Conservation (phyloP, 2,329 filamentous ascomycete genomes). For the Fusarium sp. region DNA sequence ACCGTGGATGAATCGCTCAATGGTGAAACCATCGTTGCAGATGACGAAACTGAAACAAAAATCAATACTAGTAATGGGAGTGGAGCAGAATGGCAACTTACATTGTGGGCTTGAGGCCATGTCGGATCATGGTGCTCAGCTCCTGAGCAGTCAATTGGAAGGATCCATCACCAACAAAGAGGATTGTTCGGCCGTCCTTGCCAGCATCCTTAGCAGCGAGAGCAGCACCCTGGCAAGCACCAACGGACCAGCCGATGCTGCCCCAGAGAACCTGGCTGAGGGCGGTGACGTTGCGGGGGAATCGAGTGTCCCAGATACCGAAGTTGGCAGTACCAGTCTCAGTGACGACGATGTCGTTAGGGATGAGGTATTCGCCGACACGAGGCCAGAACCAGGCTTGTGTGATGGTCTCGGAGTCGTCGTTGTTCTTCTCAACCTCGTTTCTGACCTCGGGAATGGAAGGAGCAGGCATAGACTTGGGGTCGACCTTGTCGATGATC, state of each 20-base stretch:
- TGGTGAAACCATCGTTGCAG: conserved; percentile 90
- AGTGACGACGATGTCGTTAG: conserved; percentile 82
- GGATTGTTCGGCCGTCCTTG: conserved; percentile 73
- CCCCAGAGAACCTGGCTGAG: conserved; percentile 84
- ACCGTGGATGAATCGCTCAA: conserved; percentile 89
- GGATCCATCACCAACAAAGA: conserved; percentile 91
- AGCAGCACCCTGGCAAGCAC: conserved; percentile 73
- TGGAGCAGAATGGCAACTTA: conserved; percentile 56
- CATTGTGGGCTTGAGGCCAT: conserved; percentile 81
- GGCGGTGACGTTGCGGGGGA: conserved; percentile 81
- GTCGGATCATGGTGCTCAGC: conserved; percentile 83
- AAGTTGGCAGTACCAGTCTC: conserved; percentile 92
- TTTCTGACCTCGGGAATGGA: conserved; percentile 67
- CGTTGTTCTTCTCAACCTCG: conserved; percentile 57
- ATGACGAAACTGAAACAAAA: conserved; percentile 74
- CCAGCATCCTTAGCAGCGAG: conserved; percentile 77
- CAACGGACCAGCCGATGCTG: conserved; percentile 72
- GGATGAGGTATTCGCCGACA: conserved; percentile 77
- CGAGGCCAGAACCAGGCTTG: conserved; percentile 84
- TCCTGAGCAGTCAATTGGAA: conserved; percentile 89
- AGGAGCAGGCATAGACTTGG: conserved; percentile 68
- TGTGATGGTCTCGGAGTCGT: conserved; percentile 64
- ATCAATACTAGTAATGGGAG: conserved; percentile 34
- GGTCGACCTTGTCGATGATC: conserved; percentile 70
- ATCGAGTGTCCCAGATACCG: conserved; percentile 86